phyloP scores from a whole-genome alignment of 768 basidiomycete genomes.

The Suillus paluster region DNA sequence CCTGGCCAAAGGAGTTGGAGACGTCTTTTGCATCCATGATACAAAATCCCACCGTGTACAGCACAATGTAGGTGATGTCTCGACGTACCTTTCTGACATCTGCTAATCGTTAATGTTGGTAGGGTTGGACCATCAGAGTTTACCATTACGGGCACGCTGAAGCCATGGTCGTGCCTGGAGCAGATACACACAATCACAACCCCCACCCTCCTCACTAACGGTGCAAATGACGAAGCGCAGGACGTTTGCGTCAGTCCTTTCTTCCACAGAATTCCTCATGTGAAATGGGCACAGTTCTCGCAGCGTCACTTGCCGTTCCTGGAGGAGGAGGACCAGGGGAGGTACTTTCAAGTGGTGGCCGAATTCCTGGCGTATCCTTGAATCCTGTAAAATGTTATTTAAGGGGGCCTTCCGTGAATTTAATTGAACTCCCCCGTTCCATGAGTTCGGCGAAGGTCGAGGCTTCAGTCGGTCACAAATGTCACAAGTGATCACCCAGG shows the following conservation, averaged over 20 bases:
- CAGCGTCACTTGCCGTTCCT: constrained; percentile 44
- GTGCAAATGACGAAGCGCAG: constrained; percentile 35
- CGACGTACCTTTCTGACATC: constrained; percentile 4
- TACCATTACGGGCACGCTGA: constrained; percentile 40
- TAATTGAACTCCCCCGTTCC: not conserved
- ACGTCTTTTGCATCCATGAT: constrained; percentile 20
- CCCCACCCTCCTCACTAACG: constrained; percentile 41
- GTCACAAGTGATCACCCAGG: too few species aligned
- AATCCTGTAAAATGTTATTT: not conserved
- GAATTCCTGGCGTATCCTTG: constrained; percentile 32
- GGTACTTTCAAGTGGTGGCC: constrained; percentile 42
- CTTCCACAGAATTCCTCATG: constrained; percentile 28
- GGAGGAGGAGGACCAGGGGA: constrained; percentile 42
- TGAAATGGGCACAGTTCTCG: constrained; percentile 33
- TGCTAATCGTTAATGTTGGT: not conserved
- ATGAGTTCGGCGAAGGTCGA: not conserved
- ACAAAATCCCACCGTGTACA: constrained; percentile 19
- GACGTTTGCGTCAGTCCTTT: constrained; percentile 35
- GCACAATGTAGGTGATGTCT: constrained; percentile 20
- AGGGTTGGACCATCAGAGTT: constrained; percentile 32
- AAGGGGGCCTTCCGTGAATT: too few species aligned
- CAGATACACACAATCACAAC: constrained; percentile 40
- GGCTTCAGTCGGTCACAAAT: too few species aligned
- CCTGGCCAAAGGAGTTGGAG: constrained; percentile 32
- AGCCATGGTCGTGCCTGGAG: constrained; percentile 47